These are phyloP conservation scores for Fusarium circinatum DNA, from an alignment of 2,329 filamentous ascomycete species.

Conservation along the genomic window DNA sequence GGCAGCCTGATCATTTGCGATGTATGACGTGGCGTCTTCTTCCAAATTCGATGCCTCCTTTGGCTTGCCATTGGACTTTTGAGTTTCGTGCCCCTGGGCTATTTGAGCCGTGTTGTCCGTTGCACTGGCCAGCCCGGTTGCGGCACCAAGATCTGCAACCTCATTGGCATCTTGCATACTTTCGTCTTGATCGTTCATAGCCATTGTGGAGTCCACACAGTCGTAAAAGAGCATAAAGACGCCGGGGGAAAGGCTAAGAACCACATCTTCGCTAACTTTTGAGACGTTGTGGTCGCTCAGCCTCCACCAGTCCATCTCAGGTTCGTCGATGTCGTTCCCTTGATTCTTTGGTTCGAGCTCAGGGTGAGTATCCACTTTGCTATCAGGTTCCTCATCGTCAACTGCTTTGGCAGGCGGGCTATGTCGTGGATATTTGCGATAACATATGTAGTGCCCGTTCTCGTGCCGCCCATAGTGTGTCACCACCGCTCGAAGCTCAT, in stretches of 20 bases:
- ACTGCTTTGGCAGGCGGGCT: slow-evolving; percentile 12
- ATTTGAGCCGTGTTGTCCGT: background rate
- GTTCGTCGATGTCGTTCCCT: slow-evolving; percentile 37
- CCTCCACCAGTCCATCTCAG: slow-evolving; percentile 79
- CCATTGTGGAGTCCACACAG: slow-evolving; percentile 65
- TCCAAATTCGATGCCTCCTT: slow-evolving; percentile 8
- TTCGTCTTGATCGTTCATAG: slow-evolving; percentile 52
- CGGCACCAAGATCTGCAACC: slow-evolving; percentile 11
- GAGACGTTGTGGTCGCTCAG: slow-evolving; percentile 90
- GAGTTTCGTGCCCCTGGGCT: slow-evolving; percentile 18
- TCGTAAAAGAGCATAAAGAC: slow-evolving; percentile 99
- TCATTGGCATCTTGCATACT: slow-evolving; percentile 39
- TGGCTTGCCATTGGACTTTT: slow-evolving; percentile 6
- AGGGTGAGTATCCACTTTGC: background rate
- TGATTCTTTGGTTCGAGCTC: slow-evolving; percentile 8
- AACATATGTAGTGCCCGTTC: slow-evolving; percentile 95
- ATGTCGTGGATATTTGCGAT: slow-evolving; percentile 72
- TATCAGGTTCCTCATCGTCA: slow-evolving; percentile 30
- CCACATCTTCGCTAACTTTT: slow-evolving; percentile 76
- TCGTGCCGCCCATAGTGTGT: slow-evolving; percentile 93
- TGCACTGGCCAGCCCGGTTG: background rate
- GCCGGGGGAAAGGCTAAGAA: slow-evolving; percentile 76
- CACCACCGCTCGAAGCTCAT: slow-evolving; percentile 83
- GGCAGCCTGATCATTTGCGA: slow-evolving; percentile 1
- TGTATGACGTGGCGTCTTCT: slow-evolving; percentile 14